Percentiles rank a stretch among this genome's conserved stretches.
Evolutionary conservation across 2,329 filamentous ascomycete genomes (phyloP).

Genomic region (Alternaria longipes): DNA sequence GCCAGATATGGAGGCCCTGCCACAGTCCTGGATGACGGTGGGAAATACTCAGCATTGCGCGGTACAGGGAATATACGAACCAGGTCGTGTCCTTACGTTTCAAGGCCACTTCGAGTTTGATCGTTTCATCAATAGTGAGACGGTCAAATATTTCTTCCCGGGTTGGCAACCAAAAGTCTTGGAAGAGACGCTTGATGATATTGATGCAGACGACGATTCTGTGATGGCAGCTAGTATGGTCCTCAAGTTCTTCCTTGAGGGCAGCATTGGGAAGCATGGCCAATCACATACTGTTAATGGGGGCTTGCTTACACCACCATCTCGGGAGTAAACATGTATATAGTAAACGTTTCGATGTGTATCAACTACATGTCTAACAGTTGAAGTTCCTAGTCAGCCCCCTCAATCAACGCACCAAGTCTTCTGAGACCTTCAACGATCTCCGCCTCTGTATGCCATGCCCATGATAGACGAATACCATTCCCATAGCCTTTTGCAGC

Average conservation of each 20-base stretch:
- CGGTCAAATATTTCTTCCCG: constrained; percentile 48
- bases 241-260: constrained; percentile 46
- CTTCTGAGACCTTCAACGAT: constrained; percentile 23
- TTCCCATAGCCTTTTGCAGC: constrained; percentile 18
- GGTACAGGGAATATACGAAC: constrained; percentile 53
- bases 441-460: constrained; percentile 24
- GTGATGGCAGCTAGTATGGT: constrained; percentile 42
- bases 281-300: constrained; percentile 12
- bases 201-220: constrained; percentile 42
- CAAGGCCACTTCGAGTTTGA: constrained; percentile 59
- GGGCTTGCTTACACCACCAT: constrained; percentile 29
- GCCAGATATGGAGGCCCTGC: constrained; percentile 23
- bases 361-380: not conserved
- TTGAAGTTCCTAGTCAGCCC: not conserved
- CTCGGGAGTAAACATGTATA: not conserved
- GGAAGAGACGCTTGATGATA: constrained; percentile 27
- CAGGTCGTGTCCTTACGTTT: constrained; percentile 52
- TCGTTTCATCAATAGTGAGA: constrained; percentile 52
- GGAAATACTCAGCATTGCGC: constrained; percentile 46
- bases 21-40: constrained; percentile 29
- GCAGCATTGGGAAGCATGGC: not conserved
- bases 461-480: constrained; percentile 26
- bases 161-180: constrained; percentile 34
- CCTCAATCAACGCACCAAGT: constrained; percentile 14
- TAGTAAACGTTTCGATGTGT: not conserved